Base-by-base conservation (phyloP, 129 eudicot genomes). In the Dittrichia graveolens region DNA sequence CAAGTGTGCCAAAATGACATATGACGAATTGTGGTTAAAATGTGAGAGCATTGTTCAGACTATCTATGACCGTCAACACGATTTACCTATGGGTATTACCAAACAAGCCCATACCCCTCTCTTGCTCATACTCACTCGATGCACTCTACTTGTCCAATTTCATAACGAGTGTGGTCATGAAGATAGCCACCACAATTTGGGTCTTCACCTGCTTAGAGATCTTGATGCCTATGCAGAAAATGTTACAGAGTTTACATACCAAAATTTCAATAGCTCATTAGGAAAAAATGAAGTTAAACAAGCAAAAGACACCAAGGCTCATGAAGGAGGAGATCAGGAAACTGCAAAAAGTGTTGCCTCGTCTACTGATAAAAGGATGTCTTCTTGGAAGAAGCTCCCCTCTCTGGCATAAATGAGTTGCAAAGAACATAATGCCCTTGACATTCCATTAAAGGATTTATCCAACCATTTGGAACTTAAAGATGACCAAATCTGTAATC, bases 111-210 rank as follows among this genome's bases (percentile, higher is more conserved):
- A 90, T 65, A 90, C 97, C 61, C 99, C 96, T 77, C 89, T 95
- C 67, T 73, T 95, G 52, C 90, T 95, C 81, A 95, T 95, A 60
- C 95, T 95, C 69, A 87, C 96, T 55, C 85, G 99, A 13, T 95
- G 99, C 86, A 88, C 96, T 73, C 84, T 97, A 64, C 91, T 95
- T 69, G 99, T 95, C 61, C 97, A 90, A 78, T 86, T 90, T 71
- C 96, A 91, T 50, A 88, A 95, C 74, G 99, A 95, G 74, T 86
- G 92, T 73, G 94, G 96, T 52, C 84, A 86, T 58, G 99, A 90
- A 67, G 97, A 88, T 65, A 86, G 82, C 65, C 87, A 81, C 66
- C 89, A 84, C 57, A 72, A 80, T 67, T 70, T 87, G 61, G 84
- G 88, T 53, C 76, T 90, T 62, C 96, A 90, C 78, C 90, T 90